Conservation (phyloP, 1,284 basidiomycete species). For the Malassezia dermatis region DNA sequence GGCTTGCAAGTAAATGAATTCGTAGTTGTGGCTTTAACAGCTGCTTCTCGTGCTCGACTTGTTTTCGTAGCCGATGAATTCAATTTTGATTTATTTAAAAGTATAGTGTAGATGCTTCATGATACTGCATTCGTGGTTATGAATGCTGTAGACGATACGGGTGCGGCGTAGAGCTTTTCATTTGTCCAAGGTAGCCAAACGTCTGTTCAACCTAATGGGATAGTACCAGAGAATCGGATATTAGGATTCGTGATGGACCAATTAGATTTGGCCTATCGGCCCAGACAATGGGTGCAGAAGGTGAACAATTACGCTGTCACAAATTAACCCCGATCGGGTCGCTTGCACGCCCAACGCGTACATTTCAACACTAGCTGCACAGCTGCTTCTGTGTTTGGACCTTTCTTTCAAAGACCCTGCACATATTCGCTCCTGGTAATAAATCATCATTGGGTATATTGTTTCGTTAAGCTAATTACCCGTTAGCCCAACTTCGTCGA, state of each 20-base stretch:
- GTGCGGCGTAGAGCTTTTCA: too few relatives aligned
- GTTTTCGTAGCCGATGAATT: background rate
- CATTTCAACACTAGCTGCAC: background rate
- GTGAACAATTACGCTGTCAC: background rate
- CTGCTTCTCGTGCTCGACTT: background rate
- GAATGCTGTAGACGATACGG: too few relatives aligned
- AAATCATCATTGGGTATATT: background rate
- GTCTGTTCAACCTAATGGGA: background rate
- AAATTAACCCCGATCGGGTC: constrained; percentile 5
- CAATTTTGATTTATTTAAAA: background rate
- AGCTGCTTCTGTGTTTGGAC: background rate
- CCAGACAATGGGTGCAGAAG: background rate
- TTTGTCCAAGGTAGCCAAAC: too few relatives aligned
- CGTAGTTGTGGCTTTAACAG: background rate
- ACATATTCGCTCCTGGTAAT: too few relatives aligned
- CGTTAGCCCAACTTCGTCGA: background rate
- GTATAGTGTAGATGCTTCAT: too few relatives aligned
- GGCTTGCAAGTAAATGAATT: constrained; percentile 16
- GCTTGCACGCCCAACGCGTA: background rate
- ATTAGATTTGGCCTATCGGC: background rate
- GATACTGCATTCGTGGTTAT: too few relatives aligned
- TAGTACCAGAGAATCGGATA: background rate
- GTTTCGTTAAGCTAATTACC: background rate
- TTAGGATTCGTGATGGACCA: background rate
- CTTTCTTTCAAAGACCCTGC: background rate